Conservation (phyloP, 2,329 filamentous ascomycete species). For the Coniella lustricola region DNA sequence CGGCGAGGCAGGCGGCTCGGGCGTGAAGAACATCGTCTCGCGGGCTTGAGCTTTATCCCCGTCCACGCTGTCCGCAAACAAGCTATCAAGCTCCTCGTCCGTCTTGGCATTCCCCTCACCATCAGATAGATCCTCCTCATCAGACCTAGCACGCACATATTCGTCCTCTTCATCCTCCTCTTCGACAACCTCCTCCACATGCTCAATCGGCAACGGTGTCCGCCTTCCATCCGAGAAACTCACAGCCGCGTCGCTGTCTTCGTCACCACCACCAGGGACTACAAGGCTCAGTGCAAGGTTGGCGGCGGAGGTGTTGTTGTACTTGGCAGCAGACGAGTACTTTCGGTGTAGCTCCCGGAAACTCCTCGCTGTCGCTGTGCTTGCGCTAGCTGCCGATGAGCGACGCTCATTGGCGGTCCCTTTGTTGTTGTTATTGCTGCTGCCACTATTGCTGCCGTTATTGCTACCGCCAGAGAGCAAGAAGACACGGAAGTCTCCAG, state of each 20-base stretch:
- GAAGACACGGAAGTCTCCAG: too few relatives aligned
- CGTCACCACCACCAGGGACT: constrained; percentile 49
- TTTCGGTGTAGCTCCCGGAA: constrained; percentile 57
- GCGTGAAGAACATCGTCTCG: constrained; percentile 34
- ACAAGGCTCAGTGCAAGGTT: constrained; percentile 35
- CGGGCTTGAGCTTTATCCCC: constrained; percentile 24
- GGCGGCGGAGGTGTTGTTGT: constrained; percentile 32
- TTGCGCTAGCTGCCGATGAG: constrained; percentile 56
- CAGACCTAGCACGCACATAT: constrained; percentile 15
- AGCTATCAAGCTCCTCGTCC: constrained; percentile 20
- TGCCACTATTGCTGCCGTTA: constrained; percentile 23
- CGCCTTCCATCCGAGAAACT: constrained; percentile 54
- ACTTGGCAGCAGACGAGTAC: constrained; percentile 45
- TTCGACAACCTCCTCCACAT: constrained; percentile 31
- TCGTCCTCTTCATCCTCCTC: constrained; percentile 18
- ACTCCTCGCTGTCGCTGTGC: constrained; percentile 60
- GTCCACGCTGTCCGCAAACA: constrained; percentile 20
- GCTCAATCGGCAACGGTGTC: constrained; percentile 46
- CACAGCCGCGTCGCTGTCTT: constrained; percentile 52
- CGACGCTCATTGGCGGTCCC: constrained; percentile 41
- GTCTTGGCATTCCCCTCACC: constrained; percentile 5
- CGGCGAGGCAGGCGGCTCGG: constrained; percentile 32
- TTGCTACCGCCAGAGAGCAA: background rate
- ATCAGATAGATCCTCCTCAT: constrained; percentile 18
- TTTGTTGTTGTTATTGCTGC: constrained; percentile 24